Conservation (phyloP, 306 rosid species). For the Morella rubra region DNA sequence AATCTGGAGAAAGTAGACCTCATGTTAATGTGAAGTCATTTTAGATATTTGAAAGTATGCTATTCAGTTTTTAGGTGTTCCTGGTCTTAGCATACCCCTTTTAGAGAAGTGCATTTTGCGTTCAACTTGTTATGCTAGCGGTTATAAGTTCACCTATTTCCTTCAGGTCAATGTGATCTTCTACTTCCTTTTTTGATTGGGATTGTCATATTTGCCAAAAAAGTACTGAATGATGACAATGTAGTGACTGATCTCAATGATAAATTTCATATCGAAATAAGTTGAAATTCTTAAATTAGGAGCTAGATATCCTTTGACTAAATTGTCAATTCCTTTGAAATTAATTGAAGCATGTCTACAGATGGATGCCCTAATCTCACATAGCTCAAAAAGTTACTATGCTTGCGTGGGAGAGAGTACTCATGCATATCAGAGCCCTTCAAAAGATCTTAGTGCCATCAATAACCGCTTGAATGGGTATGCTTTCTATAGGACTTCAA, state of each 20-base stretch:
- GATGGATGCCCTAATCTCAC: slow-evolving; percentile 99
- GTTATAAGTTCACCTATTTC: background rate
- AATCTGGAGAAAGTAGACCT: background rate
- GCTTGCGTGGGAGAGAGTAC: slow-evolving; percentile 99
- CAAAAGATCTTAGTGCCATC: slow-evolving; percentile 93
- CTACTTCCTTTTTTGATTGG: background rate
- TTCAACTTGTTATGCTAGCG: background rate
- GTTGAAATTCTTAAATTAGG: background rate
- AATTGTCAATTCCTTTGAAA: background rate
- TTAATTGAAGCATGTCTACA: slow-evolving; percentile 27
- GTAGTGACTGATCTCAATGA: slow-evolving; percentile 6
- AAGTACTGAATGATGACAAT: background rate
- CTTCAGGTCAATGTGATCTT: background rate
- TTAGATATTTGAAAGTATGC: background rate
- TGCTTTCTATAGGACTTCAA: slow-evolving; percentile 18
- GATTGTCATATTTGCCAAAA: background rate
- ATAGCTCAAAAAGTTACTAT: slow-evolving; percentile 90
- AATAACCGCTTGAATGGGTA: slow-evolving; percentile 91
- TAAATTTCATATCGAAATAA: background rate
- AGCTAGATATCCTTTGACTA: background rate
- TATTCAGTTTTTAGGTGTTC: background rate
- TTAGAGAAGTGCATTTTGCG: background rate
- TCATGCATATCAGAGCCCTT: slow-evolving; percentile 98
- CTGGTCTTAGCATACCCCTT: no score
- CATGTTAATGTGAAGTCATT: background rate